Evolutionary conservation across 1,284 basidiomycete genomes (phyloP).

Genomic region (Leucoagaricus sp.): DNA sequence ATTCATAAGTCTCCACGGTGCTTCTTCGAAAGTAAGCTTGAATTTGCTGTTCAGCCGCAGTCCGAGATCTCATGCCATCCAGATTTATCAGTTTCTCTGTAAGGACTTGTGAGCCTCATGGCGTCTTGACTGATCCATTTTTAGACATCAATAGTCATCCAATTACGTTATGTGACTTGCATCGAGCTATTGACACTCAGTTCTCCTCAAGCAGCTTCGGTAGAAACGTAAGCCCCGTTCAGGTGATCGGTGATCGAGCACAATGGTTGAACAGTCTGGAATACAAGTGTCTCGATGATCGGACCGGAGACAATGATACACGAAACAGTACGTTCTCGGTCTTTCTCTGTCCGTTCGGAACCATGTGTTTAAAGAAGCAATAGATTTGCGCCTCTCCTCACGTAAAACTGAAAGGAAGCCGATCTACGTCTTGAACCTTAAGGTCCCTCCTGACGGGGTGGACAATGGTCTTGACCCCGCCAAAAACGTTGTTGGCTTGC

Average conservation of each 20-base stretch:
- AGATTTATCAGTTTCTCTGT: slow-evolving; percentile 89
- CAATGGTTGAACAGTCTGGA: background rate
- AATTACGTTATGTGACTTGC: slow-evolving; percentile 67
- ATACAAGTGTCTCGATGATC: slow-evolving; percentile 63
- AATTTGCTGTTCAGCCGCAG: slow-evolving; percentile 14
- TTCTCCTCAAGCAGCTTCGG: slow-evolving; percentile 73
- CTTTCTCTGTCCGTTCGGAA: background rate
- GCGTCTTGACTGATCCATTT: slow-evolving; percentile 11
- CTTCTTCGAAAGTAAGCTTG: slow-evolving; percentile 66
- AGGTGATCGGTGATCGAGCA: slow-evolving; percentile 3
- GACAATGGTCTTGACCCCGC: slow-evolving; percentile 80
- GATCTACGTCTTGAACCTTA: slow-evolving; percentile 80
- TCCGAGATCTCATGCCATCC: slow-evolving; percentile 16
- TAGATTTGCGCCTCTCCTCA: slow-evolving; percentile 57
- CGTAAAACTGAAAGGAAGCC: slow-evolving; percentile 76
- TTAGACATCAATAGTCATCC: slow-evolving; percentile 85
- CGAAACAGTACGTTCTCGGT: slow-evolving; percentile 42
- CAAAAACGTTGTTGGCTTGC: slow-evolving; percentile 68
- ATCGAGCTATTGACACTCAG: slow-evolving; percentile 63
- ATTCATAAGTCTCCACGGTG: slow-evolving; percentile 80
- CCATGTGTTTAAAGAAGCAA: background rate
- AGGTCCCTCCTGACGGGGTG: slow-evolving; percentile 61
- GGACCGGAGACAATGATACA: slow-evolving; percentile 47
- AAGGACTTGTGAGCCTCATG: slow-evolving; percentile 28
- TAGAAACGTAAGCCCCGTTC: slow-evolving; percentile 52